These are phyloP conservation scores for Eleusine indica DNA, from an alignment of 176 grass and related monocot species.

Conservation along the genomic window DNA sequence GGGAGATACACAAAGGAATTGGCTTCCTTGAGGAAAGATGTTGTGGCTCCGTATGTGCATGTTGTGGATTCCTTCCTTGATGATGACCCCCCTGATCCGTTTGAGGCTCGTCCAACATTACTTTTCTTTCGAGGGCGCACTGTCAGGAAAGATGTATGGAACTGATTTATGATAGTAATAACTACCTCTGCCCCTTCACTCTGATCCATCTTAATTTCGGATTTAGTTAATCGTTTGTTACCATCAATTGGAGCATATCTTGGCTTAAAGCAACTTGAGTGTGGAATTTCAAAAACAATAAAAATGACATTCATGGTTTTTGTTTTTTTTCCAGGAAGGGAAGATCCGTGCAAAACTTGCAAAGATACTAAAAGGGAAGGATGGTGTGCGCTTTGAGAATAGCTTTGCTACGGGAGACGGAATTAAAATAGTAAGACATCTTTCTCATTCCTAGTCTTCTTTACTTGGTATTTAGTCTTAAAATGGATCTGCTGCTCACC, in stretches of 20 bases:
- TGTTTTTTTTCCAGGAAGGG: slow-evolving; percentile 67
- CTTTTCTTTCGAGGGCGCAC: slow-evolving; percentile 95
- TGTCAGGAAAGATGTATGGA: slow-evolving; percentile 95
- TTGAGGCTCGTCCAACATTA: slow-evolving; percentile 74
- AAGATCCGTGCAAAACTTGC: slow-evolving; percentile 74
- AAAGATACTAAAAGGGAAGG: slow-evolving; percentile 79
- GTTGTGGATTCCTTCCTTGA: slow-evolving; percentile 80
- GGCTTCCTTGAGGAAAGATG: slow-evolving; percentile 92
- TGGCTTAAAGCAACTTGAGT: not conserved
- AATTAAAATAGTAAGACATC: slow-evolving; percentile 74
- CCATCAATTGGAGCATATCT: not conserved
- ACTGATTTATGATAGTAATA: slow-evolving; percentile 39
- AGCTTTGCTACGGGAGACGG: slow-evolving; percentile 84
- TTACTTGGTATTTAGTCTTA: not conserved
- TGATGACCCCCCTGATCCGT: slow-evolving; percentile 69
- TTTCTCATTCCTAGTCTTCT: slow-evolving; percentile 15
- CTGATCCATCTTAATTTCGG: slow-evolving; percentile 12
- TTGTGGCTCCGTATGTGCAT: slow-evolving; percentile 91
- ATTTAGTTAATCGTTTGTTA: slow-evolving; percentile 10
- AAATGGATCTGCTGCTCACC: not conserved
- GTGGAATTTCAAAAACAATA: not conserved
- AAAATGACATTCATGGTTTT: slow-evolving; percentile 13
- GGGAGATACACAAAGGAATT: slow-evolving; percentile 73
- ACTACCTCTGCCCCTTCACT: slow-evolving; percentile 13
- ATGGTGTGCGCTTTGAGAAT: slow-evolving; percentile 87